Base-by-base conservation (phyloP, 805 yeast genomes). In the Wickerhamomyces silvicola region DNA sequence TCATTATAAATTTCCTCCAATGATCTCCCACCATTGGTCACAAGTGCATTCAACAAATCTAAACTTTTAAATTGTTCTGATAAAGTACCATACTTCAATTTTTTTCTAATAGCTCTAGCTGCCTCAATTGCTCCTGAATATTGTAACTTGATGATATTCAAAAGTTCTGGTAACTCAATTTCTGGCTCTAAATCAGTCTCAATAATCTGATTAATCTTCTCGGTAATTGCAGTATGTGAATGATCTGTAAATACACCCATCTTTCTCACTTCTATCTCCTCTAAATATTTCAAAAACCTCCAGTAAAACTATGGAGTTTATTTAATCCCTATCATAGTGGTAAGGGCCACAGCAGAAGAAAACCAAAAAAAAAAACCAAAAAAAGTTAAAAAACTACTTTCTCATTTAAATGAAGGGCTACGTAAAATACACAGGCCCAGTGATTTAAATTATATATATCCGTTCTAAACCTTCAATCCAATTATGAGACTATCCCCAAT, bases 101-200 rank as follows among this genome's bases (percentile, higher is more conserved):
- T 77, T 65, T 92, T 92, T 31, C 98, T 70, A 15, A 92, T 61
- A 1, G 95, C 94, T 26, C 97, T 67, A 0, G 97, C 97, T 2
- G 94, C 90, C 54, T 92, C 99, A 22, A 59, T 58, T 4, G 67
- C 54, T 16, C 63, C 58, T 5, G 74, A 64, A 15, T 64, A 57
- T 14, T 51, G 48, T 17, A 57, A 52, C 23, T 52, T 48, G 17
- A 65, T 60, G 14, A 56, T 37, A n/a, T 54, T 50, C 7, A 63
- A 36, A 23, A 64, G 33, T 14, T 54, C 49, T 5, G 57, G 55
- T 10, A 62, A 39, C 28, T 60, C 65, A 14, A 56, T 49, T 17
- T 60, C 66, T 5, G 62, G 48, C 8, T 54, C 52, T 25, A 46
- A 35, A 13, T 51, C 52, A 15, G 52, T 45, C 11, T 51, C 43